Conservation (phyloP, 148 eudicot species). For the Tetragonia tetragonoides region DNA sequence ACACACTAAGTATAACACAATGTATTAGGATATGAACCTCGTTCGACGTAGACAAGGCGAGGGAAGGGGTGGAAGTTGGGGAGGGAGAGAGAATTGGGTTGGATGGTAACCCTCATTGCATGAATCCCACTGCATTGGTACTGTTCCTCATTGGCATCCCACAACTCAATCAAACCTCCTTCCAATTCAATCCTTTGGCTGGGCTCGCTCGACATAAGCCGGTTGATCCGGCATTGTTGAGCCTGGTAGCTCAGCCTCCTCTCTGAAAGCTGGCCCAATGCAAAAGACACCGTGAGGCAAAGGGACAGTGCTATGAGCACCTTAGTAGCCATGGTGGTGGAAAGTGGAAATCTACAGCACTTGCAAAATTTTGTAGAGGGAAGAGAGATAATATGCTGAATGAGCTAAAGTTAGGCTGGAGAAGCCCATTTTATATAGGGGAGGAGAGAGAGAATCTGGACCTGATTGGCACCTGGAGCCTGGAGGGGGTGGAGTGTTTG, state of each 20-base stretch:
- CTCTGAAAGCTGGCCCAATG: conserved; percentile 10
- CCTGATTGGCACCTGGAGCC: background rate
- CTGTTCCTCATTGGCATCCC: conserved; percentile 60
- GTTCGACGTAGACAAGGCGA: conserved; percentile 53
- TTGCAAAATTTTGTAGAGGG: background rate
- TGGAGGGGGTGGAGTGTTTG: background rate
- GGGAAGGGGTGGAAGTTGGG: conserved; percentile 63
- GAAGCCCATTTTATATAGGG: conserved; percentile 3
- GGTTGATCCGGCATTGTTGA: conserved; percentile 53
- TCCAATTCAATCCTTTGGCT: conserved; percentile 43
- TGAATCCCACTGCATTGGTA: conserved; percentile 65
- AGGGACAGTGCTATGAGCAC: conserved; percentile 23
- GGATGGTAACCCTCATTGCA: conserved; percentile 42
- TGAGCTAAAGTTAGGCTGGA: background rate
- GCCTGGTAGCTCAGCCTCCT: conserved; percentile 29
- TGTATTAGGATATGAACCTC: conserved; percentile 32
- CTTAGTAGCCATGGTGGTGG: conserved; percentile 25
- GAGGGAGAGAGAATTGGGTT: conserved; percentile 44
- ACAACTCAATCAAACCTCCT: conserved; percentile 54
- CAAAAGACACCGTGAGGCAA: conserved; percentile 22
- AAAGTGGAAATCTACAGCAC: background rate
- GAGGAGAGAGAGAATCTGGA: background rate
- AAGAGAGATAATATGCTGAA: background rate
- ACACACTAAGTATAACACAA: too few relatives aligned
- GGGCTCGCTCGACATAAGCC: conserved; percentile 43